Evolutionary conservation across 352 stramenopile genomes (phyloP).

Genomic region (Globisporangium acanthophoron): DNA sequence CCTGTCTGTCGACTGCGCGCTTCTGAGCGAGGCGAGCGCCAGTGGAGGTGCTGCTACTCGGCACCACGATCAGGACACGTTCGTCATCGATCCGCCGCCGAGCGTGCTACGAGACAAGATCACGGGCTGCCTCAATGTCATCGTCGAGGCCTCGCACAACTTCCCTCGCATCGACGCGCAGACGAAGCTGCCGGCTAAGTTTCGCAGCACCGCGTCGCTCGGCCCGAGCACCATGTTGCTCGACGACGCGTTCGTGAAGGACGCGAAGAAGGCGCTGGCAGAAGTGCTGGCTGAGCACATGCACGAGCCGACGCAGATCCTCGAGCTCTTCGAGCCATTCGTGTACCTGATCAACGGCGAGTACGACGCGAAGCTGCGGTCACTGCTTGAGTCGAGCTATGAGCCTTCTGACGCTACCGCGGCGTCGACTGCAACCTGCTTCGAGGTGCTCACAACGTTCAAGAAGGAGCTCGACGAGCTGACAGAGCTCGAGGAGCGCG

Average conservation of each 20-base stretch:
- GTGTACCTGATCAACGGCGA: conserved; percentile 73
- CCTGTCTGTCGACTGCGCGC: conserved; percentile 47
- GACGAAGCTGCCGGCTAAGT: conserved; percentile 60
- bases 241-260: conserved; percentile 73
- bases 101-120: conserved; percentile 57
- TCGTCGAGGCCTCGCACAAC: conserved; percentile 81
- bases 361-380: conserved; percentile 59
- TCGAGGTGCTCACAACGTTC: conserved; percentile 44
- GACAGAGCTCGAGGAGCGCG: conserved; percentile 35
- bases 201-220: conserved; percentile 57
- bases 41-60: conserved; percentile 10
- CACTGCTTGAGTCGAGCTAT: conserved; percentile 30
- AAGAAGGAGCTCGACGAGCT: conserved; percentile 51
- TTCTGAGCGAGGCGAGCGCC: conserved; percentile 7
- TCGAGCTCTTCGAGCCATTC: conserved; percentile 74
- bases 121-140: conserved; percentile 47
- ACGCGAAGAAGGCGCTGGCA: conserved; percentile 54
- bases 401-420: not conserved
- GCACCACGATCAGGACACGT: conserved; percentile 23
- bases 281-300: conserved; percentile 67
- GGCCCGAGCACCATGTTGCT: conserved; percentile 78
- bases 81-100: conserved; percentile 58
- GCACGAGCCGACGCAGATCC: conserved; percentile 50
- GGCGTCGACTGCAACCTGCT: conserved; percentile 13
- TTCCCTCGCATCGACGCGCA: conserved; percentile 87